Conservation (phyloP, 225 moss, liverwort and hornwort species). For the Anthoceros angustus region DNA sequence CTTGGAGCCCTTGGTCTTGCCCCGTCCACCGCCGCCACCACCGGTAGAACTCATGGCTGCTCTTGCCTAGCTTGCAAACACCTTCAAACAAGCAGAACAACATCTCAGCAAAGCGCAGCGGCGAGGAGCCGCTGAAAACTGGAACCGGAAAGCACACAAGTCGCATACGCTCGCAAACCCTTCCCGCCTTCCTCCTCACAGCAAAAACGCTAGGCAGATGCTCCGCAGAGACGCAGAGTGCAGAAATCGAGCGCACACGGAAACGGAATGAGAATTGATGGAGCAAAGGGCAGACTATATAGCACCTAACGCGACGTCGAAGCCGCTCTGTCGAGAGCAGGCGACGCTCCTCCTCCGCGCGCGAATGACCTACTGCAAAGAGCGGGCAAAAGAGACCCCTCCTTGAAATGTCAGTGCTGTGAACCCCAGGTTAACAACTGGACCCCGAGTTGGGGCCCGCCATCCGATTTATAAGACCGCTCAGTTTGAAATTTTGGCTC, state of each 20-base stretch:
- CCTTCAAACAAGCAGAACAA: neutral
- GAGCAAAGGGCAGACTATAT: too few relatives aligned
- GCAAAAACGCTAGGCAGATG: too few relatives aligned
- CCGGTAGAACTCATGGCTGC: slow-evolving; percentile 2
- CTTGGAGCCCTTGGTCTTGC: slow-evolving; percentile 5
- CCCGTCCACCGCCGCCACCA: neutral
- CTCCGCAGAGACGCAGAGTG: too few relatives aligned
- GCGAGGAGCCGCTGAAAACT: neutral
- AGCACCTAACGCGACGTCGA: too few relatives aligned
- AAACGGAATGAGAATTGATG: too few relatives aligned
- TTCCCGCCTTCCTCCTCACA: too few relatives aligned
- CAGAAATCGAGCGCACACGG: too few relatives aligned
- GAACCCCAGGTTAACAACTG: neutral
- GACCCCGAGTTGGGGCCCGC: too few relatives aligned
- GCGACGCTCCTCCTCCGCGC: neutral
- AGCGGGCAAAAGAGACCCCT: neutral
- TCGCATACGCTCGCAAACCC: neutral
- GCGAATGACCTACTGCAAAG: slow-evolving; percentile 3
- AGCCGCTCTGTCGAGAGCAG: too few relatives aligned
- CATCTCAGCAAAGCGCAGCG: neutral
- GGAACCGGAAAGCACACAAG: neutral
- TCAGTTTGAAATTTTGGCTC: too few relatives aligned
- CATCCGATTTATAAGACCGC: too few relatives aligned
- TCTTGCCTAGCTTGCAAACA: neutral
- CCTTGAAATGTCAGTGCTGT: neutral